Conservation (phyloP, 2,329 filamentous ascomycete species). For the Nothopassalora personata region DNA sequence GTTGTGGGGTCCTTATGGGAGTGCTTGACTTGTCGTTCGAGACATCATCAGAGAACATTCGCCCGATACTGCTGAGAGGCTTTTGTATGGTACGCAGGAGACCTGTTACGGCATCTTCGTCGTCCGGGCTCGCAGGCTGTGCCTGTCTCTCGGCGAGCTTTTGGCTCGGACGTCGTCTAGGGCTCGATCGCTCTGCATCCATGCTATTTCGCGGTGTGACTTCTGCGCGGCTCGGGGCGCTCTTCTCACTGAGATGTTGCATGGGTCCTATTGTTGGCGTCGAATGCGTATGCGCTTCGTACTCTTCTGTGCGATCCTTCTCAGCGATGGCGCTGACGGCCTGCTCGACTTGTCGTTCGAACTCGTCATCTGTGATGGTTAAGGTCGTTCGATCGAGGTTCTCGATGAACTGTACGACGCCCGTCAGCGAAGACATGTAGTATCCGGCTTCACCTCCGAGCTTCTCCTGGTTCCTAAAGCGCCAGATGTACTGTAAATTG, state of each 20-base stretch:
- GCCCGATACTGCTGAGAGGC: slow-evolving; percentile 83
- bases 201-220: slow-evolving; percentile 55
- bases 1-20: slow-evolving; percentile 43
- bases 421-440: slow-evolving; percentile 92
- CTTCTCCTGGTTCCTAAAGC: slow-evolving; percentile 96
- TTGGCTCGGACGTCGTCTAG: slow-evolving; percentile 54
- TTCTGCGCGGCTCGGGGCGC: slow-evolving; percentile 49
- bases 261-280: slow-evolving; percentile 33
- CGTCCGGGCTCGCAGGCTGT: slow-evolving; percentile 47
- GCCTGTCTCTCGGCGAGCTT: slow-evolving; percentile 21
- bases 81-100: slow-evolving; percentile 85
- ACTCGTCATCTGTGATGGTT: slow-evolving; percentile 90
- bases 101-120: slow-evolving; percentile 75
- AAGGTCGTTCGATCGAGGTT: slow-evolving; percentile 89
- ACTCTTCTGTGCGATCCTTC: slow-evolving; percentile 62
- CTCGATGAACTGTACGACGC: slow-evolving; percentile 93
- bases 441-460: slow-evolving; percentile 96
- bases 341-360: slow-evolving; percentile 92
- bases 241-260: slow-evolving; percentile 43
- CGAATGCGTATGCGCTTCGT: slow-evolving; percentile 31
- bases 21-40: slow-evolving; percentile 29
- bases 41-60: slow-evolving; percentile 79
- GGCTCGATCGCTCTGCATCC: slow-evolving; percentile 55
- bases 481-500: slow-evolving; percentile 95
- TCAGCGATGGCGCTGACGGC: slow-evolving; percentile 94